phyloP scores from a whole-genome alignment of 495 filamentous ascomycete species.

The Tuber umbilicatum region DNA sequence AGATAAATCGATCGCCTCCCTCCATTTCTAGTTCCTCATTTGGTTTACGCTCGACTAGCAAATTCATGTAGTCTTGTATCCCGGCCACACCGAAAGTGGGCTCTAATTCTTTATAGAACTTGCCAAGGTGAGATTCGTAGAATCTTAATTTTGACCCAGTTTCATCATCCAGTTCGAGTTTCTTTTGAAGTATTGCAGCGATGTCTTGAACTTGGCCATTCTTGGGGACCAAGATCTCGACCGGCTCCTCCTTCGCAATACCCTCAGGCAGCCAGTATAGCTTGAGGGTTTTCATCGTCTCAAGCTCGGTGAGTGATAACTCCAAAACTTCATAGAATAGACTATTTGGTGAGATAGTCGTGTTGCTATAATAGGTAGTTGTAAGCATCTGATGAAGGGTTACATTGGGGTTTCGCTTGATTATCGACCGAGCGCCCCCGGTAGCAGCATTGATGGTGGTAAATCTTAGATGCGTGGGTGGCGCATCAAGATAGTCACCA shows the following conservation, averaged over 20 bases:
- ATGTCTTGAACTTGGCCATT: conserved; percentile 71
- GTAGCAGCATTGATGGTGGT: conserved; percentile 68
- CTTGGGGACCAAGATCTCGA: conserved; percentile 77
- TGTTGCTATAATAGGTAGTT: conserved; percentile 53
- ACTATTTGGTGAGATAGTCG: conserved; percentile 51
- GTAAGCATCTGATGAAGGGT: conserved; percentile 64
- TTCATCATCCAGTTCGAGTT: conserved; percentile 70
- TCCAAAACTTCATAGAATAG: conserved; percentile 90
- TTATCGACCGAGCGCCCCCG: conserved; percentile 63
- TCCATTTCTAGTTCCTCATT: conserved; percentile 59
- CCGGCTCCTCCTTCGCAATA: conserved; percentile 76
- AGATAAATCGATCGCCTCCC: conserved; percentile 59
- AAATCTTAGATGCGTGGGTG: conserved; percentile 82
- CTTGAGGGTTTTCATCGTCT: conserved; percentile 78
- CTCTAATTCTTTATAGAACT: conserved; percentile 67
- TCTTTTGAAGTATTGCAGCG: conserved; percentile 65
- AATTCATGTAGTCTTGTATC: conserved; percentile 75
- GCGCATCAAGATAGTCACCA: conserved; percentile 67
- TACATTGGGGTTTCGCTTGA: conserved; percentile 63
- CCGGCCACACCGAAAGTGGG: conserved; percentile 59
- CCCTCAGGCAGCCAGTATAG: conserved; percentile 82
- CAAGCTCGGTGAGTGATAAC: conserved; percentile 83
- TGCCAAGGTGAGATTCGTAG: conserved; percentile 70
- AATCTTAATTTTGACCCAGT: conserved; percentile 61
- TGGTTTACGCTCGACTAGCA: conserved; percentile 74